Percentiles rank a stretch among this genome's conserved stretches.
These are phyloP conservation scores for Eimeria maxima DNA, from an alignment of 169 alveolate species.

Conservation along the genomic window DNA sequence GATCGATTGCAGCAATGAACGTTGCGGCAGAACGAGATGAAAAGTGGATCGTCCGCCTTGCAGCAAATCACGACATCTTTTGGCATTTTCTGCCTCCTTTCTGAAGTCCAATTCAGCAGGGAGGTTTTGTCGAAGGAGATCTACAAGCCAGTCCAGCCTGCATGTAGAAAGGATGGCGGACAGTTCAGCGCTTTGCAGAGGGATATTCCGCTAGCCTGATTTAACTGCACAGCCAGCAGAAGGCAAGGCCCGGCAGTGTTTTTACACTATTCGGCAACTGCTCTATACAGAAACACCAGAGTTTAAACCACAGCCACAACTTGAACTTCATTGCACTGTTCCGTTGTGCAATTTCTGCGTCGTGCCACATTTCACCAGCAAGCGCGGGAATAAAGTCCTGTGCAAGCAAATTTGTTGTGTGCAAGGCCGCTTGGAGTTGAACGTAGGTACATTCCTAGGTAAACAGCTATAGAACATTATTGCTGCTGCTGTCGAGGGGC, in stretches of 20 bases:
- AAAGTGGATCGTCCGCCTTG: slow-evolving; percentile 37
- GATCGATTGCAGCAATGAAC: slow-evolving; percentile 29
- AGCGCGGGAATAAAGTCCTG: background rate
- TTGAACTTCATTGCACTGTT: background rate
- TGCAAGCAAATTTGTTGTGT: background rate
- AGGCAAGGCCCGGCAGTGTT: background rate
- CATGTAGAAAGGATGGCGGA: background rate
- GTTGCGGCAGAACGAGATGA: slow-evolving; percentile 40
- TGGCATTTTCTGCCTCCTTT: slow-evolving; percentile 81
- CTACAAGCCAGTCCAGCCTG: slow-evolving; percentile 82
- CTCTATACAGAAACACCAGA: background rate
- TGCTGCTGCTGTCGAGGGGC: background rate
- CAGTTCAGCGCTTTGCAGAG: background rate
- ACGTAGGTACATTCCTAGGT: background rate
- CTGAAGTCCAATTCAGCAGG: slow-evolving; percentile 81
- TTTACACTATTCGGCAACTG: background rate
- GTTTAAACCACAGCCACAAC: background rate
- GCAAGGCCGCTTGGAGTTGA: background rate
- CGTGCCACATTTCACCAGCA: background rate
- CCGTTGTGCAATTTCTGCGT: background rate
- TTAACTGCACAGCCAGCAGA: background rate
- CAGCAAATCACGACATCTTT: slow-evolving; percentile 44
- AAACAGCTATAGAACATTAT: background rate
- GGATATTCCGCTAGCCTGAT: background rate
- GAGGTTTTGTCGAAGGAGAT: slow-evolving; percentile 76